phyloP scores from a whole-genome alignment of 331 rosid species.

The Erythrophleum ivorense region DNA sequence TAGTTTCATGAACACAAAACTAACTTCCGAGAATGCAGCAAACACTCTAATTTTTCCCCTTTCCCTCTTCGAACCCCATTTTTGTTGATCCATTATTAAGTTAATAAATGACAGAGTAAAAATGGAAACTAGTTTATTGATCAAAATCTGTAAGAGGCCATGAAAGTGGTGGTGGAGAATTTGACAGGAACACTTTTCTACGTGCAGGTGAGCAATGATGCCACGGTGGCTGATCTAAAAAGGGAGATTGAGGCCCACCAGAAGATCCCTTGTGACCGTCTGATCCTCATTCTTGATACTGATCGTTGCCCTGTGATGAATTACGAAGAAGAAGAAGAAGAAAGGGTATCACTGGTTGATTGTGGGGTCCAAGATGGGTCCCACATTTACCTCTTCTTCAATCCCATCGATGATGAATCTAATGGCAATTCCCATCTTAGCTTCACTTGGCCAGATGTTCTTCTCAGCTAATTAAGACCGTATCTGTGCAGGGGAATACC shows the following conservation, averaged over 20 bases:
- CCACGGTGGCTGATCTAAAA: constrained; percentile 51
- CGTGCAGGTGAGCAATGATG: constrained; percentile 53
- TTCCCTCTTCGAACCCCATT: neutral
- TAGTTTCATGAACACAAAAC: constrained; percentile 14
- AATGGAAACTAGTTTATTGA: neutral
- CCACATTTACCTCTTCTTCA: constrained; percentile 61
- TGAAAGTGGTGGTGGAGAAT: constrained; percentile 57
- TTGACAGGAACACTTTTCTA: constrained; percentile 57
- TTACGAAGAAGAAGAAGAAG: constrained; percentile 45
- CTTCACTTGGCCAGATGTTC: constrained; percentile 39
- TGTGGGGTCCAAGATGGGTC: constrained; percentile 66
- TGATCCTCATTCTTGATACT: constrained; percentile 48
- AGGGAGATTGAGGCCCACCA: constrained; percentile 57
- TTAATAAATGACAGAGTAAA: neutral
- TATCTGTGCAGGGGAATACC: neutral
- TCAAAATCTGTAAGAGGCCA: neutral
- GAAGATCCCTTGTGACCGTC: constrained; percentile 61
- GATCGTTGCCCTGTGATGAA: constrained; percentile 34
- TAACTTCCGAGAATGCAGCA: constrained; percentile 56
- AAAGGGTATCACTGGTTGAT: constrained; percentile 47
- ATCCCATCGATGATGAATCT: constrained; percentile 49
- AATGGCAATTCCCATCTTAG: constrained; percentile 13
- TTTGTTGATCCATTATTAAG: constrained; percentile 7
- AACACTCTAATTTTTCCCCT: constrained; percentile 14
- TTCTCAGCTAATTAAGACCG: neutral